phyloP scores from a whole-genome alignment of 768 basidiomycete genomes.

The Crucibulum laeve region DNA sequence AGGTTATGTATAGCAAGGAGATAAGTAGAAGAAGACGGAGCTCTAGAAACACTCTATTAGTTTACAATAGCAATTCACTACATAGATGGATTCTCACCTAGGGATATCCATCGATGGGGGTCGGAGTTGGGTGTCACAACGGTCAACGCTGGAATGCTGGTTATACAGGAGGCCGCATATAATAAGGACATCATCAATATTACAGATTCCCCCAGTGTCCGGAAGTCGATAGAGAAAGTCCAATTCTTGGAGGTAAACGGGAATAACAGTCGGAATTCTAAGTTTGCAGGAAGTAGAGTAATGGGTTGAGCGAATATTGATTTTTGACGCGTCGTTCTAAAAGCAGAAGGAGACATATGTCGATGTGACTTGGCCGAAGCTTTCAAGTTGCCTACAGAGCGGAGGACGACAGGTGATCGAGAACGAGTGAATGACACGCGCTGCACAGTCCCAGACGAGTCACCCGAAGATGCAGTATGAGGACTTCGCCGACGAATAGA shows the following conservation, averaged over 20 bases:
- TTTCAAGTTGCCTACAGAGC: conserved; percentile 27
- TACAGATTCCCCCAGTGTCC: conserved; percentile 60
- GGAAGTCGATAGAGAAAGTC: conserved; percentile 54
- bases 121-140: conserved; percentile 15
- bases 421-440: conserved; percentile 62
- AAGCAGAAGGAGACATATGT: conserved; percentile 38
- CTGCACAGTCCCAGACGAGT: conserved; percentile 27
- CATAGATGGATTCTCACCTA: conserved; percentile 34
- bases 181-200: conserved; percentile 62
- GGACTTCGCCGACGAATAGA: conserved; percentile 22
- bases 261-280: conserved; percentile 40
- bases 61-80: not conserved
- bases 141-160: conserved; percentile 23
- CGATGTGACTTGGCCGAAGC: conserved; percentile 21
- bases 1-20: conserved; percentile 58
- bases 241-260: conserved; percentile 35
- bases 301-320: conserved; percentile 15
- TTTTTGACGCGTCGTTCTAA: conserved; percentile 40
- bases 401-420: conserved; percentile 53
- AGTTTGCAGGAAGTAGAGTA: conserved; percentile 42
- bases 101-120: conserved; percentile 40
- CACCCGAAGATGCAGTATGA: conserved; percentile 33
- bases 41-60: conserved; percentile 32
- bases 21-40: conserved; percentile 48
- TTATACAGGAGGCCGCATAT: conserved; percentile 49